Base-by-base conservation (phyloP, 257 asterid species). In the Primulina eburnea region DNA sequence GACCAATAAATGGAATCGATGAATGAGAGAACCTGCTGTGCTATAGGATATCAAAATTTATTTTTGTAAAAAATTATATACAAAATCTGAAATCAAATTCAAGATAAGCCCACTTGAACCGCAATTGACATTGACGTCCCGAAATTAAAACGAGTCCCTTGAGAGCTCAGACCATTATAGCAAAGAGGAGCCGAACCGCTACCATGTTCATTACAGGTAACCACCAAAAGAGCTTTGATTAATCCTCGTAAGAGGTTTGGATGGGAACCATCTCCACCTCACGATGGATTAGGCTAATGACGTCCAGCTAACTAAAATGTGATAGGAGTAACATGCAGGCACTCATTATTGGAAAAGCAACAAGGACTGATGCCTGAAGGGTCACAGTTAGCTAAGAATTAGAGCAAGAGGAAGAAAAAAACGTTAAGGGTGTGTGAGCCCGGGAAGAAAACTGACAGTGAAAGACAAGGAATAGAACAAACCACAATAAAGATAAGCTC, bases 401-500 rank as follows among this genome's bases (percentile, higher is more conserved):
- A 32, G 62, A 50, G 62, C 61, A 53, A 77, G 21, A 14, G 60
- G 60, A 12, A 32, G 16, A 28, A 26, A 67, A 16, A 57, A 50
- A 50, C 11, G 11, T 64, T 17, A 24, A 24, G 26, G 26, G 26
- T 24, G 26, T 21, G 67, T 28, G 60, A 34, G 38, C 58, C 50
- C 67, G 17, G 24, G 43, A 61, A 53, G 74, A 56, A 7, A 4
- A 47, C 55, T 26, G 43, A 64, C 26, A 34, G 62, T 14, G 26
- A 20, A 70, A 65, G 65, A 29, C 6, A 56, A 8, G 60, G 37
- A 71, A 58, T 76, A 64, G 52, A 64, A 62, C 79, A 18, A 80
- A 88, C 98, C 95, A 86, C 63, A 70, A 90, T 72, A 62, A 92
- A 92, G 67, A 87, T 86, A 65, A 92, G 86, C 86, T 90, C 98